Evolutionary conservation across 495 filamentous ascomycete genomes (phyloP).

Genomic region (Aspergillus panamensis): DNA sequence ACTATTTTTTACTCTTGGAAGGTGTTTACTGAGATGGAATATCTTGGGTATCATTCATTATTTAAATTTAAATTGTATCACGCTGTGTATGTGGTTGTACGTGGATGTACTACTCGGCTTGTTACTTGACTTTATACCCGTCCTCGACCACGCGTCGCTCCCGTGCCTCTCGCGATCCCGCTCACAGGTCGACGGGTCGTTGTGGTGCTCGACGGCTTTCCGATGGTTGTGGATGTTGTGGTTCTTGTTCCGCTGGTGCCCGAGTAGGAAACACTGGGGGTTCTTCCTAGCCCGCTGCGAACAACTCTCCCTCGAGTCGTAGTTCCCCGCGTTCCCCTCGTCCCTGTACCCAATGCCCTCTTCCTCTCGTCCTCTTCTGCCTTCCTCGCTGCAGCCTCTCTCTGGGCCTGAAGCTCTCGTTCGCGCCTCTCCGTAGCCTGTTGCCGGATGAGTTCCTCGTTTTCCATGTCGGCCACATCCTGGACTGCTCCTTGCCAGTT

Average conservation of each 20-base stretch:
- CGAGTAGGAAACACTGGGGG: constrained; percentile 35
- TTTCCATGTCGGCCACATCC: constrained; percentile 79
- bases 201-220: constrained; percentile 32
- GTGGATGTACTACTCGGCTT: no score
- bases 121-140: constrained; percentile 23
- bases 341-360: constrained; percentile 44
- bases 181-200: constrained; percentile 46
- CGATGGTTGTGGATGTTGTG: constrained; percentile 24
- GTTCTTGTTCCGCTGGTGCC: constrained; percentile 28
- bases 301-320: constrained; percentile 40
- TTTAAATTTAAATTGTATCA: constrained; percentile 10
- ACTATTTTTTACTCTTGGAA: no score
- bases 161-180: constrained; percentile 49
- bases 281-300: constrained; percentile 47
- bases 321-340: constrained; percentile 45
- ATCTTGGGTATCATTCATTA: constrained; percentile 28
- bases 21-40: not conserved
- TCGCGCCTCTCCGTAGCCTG: constrained; percentile 72
- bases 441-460: constrained; percentile 63
- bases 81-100: not conserved
- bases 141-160: constrained; percentile 41
- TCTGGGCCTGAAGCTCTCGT: constrained; percentile 67
- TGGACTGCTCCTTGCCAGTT: constrained; percentile 84
- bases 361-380: constrained; percentile 71
- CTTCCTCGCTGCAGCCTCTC: constrained; percentile 64